These are phyloP conservation scores for Cydonia oblonga DNA, from an alignment of 331 rosid genomes.

Conservation along the genomic window DNA sequence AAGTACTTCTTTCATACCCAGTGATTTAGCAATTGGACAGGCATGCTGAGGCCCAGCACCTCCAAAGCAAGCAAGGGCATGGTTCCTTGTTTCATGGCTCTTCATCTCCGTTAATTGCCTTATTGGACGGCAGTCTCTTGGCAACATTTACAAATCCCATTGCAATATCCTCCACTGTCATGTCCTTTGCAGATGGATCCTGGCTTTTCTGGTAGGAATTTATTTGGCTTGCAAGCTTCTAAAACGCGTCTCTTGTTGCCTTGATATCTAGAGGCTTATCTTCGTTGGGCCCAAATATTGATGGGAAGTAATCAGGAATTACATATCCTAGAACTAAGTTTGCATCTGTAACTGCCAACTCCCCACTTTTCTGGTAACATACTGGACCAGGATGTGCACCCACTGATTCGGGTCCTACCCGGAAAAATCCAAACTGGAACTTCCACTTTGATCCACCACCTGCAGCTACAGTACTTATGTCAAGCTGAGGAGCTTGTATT, in stretches of 20 bases:
- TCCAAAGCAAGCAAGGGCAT: slow-evolving; percentile 97
- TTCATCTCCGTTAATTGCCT: slow-evolving; percentile 96
- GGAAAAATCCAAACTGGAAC: slow-evolving; percentile 81
- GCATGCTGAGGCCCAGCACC: slow-evolving; percentile 99
- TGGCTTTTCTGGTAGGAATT: slow-evolving; percentile 56
- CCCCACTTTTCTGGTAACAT: slow-evolving; percentile 86
- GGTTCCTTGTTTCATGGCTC: slow-evolving; percentile 90
- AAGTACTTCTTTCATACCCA: slow-evolving; percentile 91
- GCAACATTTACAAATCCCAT: slow-evolving; percentile 94
- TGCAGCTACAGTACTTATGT: slow-evolving; percentile 87
- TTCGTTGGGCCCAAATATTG: slow-evolving; percentile 80
- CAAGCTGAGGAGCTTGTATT: slow-evolving; percentile 91
- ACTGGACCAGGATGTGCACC: slow-evolving; percentile 99
- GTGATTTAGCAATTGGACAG: slow-evolving; percentile 87
- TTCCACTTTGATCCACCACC: slow-evolving; percentile 91
- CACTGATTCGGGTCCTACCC: slow-evolving; percentile 91
- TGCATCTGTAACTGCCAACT: slow-evolving; percentile 95
- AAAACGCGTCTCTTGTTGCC: slow-evolving; percentile 57
- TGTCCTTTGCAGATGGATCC: slow-evolving; percentile 56
- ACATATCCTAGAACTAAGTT: slow-evolving; percentile 77
- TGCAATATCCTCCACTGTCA: slow-evolving; percentile 82
- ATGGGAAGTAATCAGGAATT: slow-evolving; percentile 88
- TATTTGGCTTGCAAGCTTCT: slow-evolving; percentile 62
- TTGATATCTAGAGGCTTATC: slow-evolving; percentile 70
- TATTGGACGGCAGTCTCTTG: slow-evolving; percentile 94